A percentile compares a stretch with the other conserved stretches of the same genome.
phyloP scores from a whole-genome alignment of 1,284 basidiomycete genomes.

The Trametes polyzona region DNA sequence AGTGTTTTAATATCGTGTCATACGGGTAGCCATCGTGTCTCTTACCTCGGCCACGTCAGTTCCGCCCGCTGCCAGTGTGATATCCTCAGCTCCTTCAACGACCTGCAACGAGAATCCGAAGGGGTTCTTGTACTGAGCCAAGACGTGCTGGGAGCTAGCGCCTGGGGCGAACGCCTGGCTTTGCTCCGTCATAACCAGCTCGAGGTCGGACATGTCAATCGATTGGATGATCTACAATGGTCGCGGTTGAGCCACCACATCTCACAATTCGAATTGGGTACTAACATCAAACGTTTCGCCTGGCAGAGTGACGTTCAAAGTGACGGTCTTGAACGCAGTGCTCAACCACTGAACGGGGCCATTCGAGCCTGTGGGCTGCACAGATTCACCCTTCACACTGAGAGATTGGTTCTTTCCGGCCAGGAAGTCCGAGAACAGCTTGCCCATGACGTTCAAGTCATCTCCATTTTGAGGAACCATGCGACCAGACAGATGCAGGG shows the following conservation, averaged over 20 bases:
- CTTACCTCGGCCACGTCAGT: slow-evolving; percentile 58
- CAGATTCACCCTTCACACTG: slow-evolving; percentile 61
- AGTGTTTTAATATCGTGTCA: too few species aligned
- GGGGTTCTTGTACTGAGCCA: slow-evolving; percentile 76
- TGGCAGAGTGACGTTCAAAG: slow-evolving; percentile 64
- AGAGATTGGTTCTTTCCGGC: slow-evolving; percentile 70
- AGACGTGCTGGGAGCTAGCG: slow-evolving; percentile 61
- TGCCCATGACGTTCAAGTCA: slow-evolving; percentile 59
- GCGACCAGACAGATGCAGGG: slow-evolving; percentile 60
- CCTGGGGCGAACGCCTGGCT: slow-evolving; percentile 61
- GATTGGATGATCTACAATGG: slow-evolving; percentile 64
- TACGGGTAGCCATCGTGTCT: too few species aligned
- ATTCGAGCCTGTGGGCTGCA: slow-evolving; percentile 56
- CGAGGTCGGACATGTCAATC: slow-evolving; percentile 66
- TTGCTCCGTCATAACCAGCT: slow-evolving; percentile 46
- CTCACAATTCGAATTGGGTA: slow-evolving; percentile 11
- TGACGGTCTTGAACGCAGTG: slow-evolving; percentile 70
- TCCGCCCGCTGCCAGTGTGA: slow-evolving; percentile 54
- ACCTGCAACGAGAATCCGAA: slow-evolving; percentile 79
- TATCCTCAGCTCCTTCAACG: slow-evolving; percentile 56
- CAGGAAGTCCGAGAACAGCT: slow-evolving; percentile 71
- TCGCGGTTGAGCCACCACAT: background rate
- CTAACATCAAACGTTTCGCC: slow-evolving; percentile 60
- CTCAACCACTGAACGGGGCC: slow-evolving; percentile 68
- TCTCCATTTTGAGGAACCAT: slow-evolving; percentile 65